Evolutionary conservation across 2,329 filamentous ascomycete species (phyloP).

Genomic region (Hypoxylon sp.): DNA sequence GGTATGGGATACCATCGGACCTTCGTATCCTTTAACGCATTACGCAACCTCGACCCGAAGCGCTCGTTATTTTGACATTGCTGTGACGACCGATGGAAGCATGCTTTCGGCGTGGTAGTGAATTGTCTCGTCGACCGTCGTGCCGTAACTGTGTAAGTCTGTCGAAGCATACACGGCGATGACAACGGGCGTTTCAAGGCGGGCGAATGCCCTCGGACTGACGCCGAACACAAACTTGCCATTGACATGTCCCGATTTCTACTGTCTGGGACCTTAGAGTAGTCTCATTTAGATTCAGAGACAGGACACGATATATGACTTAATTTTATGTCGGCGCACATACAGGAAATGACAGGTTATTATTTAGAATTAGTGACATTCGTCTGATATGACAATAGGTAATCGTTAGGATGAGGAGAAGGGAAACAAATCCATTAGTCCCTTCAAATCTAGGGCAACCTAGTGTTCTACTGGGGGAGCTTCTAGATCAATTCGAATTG

Average conservation of each 20-base stretch:
- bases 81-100: conserved; percentile 62
- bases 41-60: conserved; percentile 67
- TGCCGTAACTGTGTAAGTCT: conserved; percentile 39
- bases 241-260: conserved; percentile 40
- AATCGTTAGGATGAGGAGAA: conserved; percentile 7
- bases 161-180: conserved; percentile 45
- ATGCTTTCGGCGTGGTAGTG: conserved; percentile 52
- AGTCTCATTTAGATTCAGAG: conserved; percentile 28
- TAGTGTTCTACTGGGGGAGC: conserved; percentile 4
- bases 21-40: conserved; percentile 66
- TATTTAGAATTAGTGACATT: conserved; percentile 22
- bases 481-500: conserved; percentile 19
- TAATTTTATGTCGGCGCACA: conserved; percentile 30
- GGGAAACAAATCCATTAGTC: background rate
- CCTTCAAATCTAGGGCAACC: background rate
- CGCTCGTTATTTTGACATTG: conserved; percentile 58
- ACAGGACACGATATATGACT: conserved; percentile 23
- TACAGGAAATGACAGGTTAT: background rate
- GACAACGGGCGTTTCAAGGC: conserved; percentile 29
- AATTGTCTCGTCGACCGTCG: conserved; percentile 47
- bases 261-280: conserved; percentile 10
- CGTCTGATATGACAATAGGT: conserved; percentile 10
- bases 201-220: conserved; percentile 43
- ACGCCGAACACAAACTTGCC: conserved; percentile 44
- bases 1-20: conserved; percentile 94